Evolutionary conservation across 768 basidiomycete genomes (phyloP).

Genomic region (Termitomyces sp.): DNA sequence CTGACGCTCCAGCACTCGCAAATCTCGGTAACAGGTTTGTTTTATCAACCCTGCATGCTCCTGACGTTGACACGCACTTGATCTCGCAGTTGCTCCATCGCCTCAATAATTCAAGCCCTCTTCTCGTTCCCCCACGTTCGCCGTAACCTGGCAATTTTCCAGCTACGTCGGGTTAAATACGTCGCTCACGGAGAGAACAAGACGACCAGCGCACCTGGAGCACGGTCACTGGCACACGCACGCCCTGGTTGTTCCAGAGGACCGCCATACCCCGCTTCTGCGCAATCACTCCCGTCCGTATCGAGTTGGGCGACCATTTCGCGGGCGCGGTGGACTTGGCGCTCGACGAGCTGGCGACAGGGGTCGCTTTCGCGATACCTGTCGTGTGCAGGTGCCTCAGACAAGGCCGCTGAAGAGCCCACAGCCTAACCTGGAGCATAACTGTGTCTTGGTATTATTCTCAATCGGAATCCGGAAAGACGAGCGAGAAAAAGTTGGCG

Average conservation of each 20-base stretch:
- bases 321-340: constrained; percentile 21
- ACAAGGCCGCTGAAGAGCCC: constrained; percentile 38
- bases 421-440: constrained; percentile 47
- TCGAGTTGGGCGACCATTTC: constrained; percentile 83
- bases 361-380: constrained; percentile 23
- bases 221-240: constrained; percentile 85
- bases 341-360: constrained; percentile 26
- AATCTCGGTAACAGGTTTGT: constrained; percentile 85
- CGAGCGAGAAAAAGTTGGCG: constrained; percentile 13
- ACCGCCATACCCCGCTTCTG: constrained; percentile 95
- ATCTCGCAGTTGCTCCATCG: constrained; percentile 90
- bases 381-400: constrained; percentile 42
- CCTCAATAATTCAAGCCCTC: constrained; percentile 82
- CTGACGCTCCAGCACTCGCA: constrained; percentile 49
- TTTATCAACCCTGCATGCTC: neutral
- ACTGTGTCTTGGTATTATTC: neutral
- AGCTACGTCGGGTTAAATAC: constrained; percentile 37
- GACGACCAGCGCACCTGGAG: constrained; percentile 62
- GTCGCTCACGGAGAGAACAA: neutral
- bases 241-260: constrained; percentile 89
- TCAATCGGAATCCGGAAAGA: neutral
- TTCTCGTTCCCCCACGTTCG: constrained; percentile 78
- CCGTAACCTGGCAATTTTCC: constrained; percentile 87
- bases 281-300: constrained; percentile 90
- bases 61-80: constrained; percentile 52